These are phyloP conservation scores for Suillus discolor DNA, from an alignment of 768 basidiomycete genomes.

Conservation along the genomic window DNA sequence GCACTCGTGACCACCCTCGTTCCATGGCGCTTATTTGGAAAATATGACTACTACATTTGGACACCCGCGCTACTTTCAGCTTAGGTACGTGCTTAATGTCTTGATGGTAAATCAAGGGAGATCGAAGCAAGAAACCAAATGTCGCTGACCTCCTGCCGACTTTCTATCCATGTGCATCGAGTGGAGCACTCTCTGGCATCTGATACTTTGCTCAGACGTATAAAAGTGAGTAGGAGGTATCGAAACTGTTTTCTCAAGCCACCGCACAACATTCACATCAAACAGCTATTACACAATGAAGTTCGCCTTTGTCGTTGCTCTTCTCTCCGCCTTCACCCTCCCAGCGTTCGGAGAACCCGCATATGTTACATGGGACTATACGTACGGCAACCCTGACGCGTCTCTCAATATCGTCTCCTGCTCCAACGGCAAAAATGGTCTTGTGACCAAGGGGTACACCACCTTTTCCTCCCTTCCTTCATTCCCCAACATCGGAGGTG, in stretches of 20 bases:
- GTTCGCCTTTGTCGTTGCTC: neutral
- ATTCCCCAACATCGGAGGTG: slow-evolving; percentile 13
- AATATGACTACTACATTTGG: neutral
- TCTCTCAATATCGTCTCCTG: slow-evolving; percentile 19
- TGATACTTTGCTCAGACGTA: neutral
- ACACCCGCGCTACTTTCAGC: neutral
- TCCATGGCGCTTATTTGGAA: too few relatives aligned
- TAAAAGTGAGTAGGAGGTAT: neutral
- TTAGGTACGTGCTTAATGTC: neutral
- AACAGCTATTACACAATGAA: neutral
- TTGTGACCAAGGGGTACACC: slow-evolving; percentile 19
- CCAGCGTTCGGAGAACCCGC: neutral
- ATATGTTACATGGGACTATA: slow-evolving; percentile 6
- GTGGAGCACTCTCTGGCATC: neutral
- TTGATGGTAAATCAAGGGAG: neutral
- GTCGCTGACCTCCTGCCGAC: too few relatives aligned
- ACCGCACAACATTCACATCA: neutral
- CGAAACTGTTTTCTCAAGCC: neutral
- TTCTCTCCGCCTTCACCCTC: neutral
- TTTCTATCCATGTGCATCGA: neutral
- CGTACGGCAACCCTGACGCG: slow-evolving; percentile 4
- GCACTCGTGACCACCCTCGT: neutral
- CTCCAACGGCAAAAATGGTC: slow-evolving; percentile 23
- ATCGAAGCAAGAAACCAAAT: neutral
- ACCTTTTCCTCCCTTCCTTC: slow-evolving; percentile 16